Base-by-base conservation (phyloP, 1,284 basidiomycete species). In the Apiotrichum sp. region DNA sequence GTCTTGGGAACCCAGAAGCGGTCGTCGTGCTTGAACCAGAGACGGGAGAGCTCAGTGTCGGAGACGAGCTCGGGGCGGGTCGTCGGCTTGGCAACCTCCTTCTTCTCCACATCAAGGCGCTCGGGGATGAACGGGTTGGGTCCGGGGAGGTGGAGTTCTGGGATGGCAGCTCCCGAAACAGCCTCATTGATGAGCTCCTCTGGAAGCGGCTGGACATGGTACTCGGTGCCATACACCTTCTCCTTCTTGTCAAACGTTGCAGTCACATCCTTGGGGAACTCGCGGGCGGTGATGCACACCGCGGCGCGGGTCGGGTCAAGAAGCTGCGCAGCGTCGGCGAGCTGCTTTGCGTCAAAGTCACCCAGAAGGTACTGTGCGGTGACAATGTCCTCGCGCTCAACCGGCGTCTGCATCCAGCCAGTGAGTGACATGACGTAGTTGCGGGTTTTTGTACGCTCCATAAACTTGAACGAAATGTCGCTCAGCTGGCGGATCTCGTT, bases 21-120 rank as follows among this genome's bases (percentile, higher is more conserved):
- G 74, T 98, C 93, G 70, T 98, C 93, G 70, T 92, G 92, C 80
- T 98, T 98, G 77, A 93, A 84, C 93, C 93, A 98, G 10, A 96
- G 75, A 22, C 84, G 81, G 1, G 86, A 87, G 36, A 87, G 68
- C 0, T 82, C 76, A 0, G 84, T 89, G 71, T 90, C 81, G 33
- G 83, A 79, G 53, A 97, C 81, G 56, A 93, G 82, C 62, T 82
- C 78, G 10, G 93, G 93, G 34, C 86, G 82, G 56, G 82, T 83
- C 53, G 82, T 72, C 13, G 88, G 87, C 86, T 90, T 44, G 1
- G 77, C 66, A 3, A 85, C 81, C 3, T 85, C 82, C 31, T 79
- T 79, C 75, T 86, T 91, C 47, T 88, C 83, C 11, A 96, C 88
- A 47, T 88, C 82, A 34, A 98, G 78, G 63, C 91, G 85, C n/a